A percentile compares a stretch with the other conserved stretches of the same genome.
These are phyloP conservation scores for Picea glauca DNA, from an alignment of 75 land plant species.

Conservation along the genomic window DNA sequence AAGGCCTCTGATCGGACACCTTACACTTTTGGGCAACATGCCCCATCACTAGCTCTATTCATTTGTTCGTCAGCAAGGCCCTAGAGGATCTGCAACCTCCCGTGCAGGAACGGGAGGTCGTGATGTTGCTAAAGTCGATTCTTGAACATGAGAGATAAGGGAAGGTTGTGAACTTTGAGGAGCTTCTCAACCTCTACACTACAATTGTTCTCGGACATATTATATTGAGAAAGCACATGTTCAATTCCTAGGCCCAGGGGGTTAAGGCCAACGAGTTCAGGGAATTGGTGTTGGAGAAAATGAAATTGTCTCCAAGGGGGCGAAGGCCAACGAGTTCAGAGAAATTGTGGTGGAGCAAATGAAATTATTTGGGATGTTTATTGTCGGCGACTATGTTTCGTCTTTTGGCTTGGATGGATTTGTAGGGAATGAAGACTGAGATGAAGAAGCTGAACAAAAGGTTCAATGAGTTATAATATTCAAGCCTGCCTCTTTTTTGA, in stretches of 20 bases:
- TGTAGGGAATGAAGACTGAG: conserved; percentile 2
- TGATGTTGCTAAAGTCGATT: conserved; percentile 3
- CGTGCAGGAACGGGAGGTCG: conserved; percentile 23
- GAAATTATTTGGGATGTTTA: conserved; percentile 4
- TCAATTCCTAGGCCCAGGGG: no score
- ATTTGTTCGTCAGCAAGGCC: conserved; percentile 64
- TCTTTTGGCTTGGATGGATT: conserved; percentile 12
- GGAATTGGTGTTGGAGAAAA: no score
- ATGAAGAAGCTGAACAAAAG: conserved; percentile 24
- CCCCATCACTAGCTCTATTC: conserved; percentile 62
- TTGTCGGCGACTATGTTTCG: conserved; percentile 15
- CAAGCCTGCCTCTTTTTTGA: no score
- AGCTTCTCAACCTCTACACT: neutral
- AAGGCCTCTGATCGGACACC: conserved; percentile 70
- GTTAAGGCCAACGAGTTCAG: no score
- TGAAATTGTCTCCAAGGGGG: no score
- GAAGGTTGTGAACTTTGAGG: neutral
- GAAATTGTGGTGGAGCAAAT: conserved; percentile 18
- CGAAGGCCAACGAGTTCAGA: conserved; percentile 14
- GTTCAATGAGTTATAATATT: conserved; percentile 27
- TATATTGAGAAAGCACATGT: neutral
- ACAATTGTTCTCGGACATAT: neutral
- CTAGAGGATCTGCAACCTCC: conserved; percentile 41
- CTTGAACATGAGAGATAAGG: no score
- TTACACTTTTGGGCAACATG: conserved; percentile 55